Evolutionary conservation across 441 rosid species (phyloP).

Genomic region (Melastoma candidum): DNA sequence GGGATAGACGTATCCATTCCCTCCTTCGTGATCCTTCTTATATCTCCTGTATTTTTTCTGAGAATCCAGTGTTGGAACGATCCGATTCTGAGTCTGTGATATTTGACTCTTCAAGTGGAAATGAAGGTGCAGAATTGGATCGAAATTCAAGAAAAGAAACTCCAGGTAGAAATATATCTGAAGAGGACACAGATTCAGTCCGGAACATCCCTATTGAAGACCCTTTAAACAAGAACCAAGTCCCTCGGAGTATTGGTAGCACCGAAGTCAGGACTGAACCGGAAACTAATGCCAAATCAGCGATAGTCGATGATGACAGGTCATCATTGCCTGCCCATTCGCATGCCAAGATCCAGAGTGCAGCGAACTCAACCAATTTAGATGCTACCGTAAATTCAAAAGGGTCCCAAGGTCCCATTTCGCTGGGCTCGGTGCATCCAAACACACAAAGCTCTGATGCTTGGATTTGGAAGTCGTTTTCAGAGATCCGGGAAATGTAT

Average conservation of each 20-base stretch:
- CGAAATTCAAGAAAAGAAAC: conserved; percentile 18
- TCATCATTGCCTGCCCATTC: conserved; percentile 22
- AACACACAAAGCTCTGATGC: conserved; percentile 37
- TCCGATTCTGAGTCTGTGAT: conserved; percentile 17
- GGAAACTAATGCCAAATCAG: conserved; percentile 6
- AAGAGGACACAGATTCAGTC: conserved; percentile 24
- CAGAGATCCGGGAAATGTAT: conserved; percentile 48
- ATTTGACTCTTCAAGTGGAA: conserved; percentile 16
- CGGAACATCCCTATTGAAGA: conserved; percentile 32
- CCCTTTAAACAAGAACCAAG: conserved; percentile 14
- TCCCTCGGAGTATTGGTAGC: conserved; percentile 21
- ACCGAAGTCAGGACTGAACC: conserved; percentile 3
- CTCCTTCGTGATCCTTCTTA: conserved; percentile 43
- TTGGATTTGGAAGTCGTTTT: conserved; percentile 84
- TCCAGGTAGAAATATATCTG: conserved; percentile 20
- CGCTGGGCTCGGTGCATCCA: conserved; percentile 24
- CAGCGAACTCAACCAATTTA: conserved; percentile 13
- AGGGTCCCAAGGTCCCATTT: conserved; percentile 20
- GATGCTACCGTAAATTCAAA: conserved; percentile 20
- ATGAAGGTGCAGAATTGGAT: conserved; percentile 16
- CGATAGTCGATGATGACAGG: conserved; percentile 19
- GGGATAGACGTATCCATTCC: conserved; percentile 73
- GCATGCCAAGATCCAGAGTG: conserved; percentile 31
- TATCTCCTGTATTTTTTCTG: conserved; percentile 24
- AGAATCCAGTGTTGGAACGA: conserved; percentile 23